These are phyloP conservation scores for Trichophyton benhamiae DNA, from an alignment of 2,329 filamentous ascomycete genomes.

Conservation along the genomic window DNA sequence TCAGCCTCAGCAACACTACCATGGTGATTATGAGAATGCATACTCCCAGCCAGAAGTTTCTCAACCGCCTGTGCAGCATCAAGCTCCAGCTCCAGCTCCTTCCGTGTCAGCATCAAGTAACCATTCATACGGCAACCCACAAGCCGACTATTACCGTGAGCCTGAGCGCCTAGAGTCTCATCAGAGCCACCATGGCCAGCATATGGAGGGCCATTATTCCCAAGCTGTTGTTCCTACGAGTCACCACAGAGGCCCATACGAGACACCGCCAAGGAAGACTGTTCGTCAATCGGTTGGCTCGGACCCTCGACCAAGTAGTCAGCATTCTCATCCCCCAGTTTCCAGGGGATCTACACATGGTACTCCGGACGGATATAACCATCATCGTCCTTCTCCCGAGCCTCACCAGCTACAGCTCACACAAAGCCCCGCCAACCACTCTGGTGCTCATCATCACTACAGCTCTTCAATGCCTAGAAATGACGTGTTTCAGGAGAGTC, in stretches of 20 bases:
- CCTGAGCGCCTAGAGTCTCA: background rate
- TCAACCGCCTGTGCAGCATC: background rate
- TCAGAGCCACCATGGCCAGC: background rate
- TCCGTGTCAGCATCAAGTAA: constrained; percentile 8
- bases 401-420: background rate
- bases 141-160: background rate
- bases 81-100: background rate
- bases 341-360: constrained; percentile 8
- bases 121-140: constrained; percentile 6
- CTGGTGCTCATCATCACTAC: constrained; percentile 8
- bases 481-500: constrained; percentile 18
- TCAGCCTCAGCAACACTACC: constrained; percentile 5
- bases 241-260: constrained; percentile 6
- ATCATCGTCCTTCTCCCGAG: constrained; percentile 2
- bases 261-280: constrained; percentile 9
- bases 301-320: constrained; percentile 5
- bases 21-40: constrained; percentile 2
- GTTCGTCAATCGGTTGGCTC: constrained; percentile 5
- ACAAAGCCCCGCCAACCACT: constrained; percentile 1
- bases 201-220: constrained; percentile 4
- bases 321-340: constrained; percentile 8
- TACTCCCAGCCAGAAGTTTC: constrained; percentile 5
- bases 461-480: constrained; percentile 15
- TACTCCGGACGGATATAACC: background rate
- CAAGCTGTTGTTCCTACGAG: background rate